These are phyloP conservation scores for Microsporum canis DNA, from an alignment of 2,329 filamentous ascomycete genomes.

Conservation along the genomic window DNA sequence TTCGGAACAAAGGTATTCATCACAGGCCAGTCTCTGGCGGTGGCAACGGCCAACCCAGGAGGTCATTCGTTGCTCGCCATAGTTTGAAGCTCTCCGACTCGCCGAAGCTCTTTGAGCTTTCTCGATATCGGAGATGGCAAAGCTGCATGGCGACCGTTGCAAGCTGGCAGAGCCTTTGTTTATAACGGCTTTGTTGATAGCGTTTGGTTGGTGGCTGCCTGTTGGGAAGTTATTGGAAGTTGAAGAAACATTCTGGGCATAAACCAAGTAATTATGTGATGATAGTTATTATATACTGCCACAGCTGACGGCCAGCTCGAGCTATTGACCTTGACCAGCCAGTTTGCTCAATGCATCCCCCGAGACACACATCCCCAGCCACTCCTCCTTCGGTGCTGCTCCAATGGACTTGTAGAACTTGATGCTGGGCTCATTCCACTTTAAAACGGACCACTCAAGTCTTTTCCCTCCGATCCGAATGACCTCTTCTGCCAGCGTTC, in stretches of 20 bases:
- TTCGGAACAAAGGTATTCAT: background rate
- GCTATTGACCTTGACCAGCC: conserved; percentile 24
- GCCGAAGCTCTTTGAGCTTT: conserved; percentile 47
- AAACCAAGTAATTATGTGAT: too few species aligned
- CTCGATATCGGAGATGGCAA: conserved; percentile 11
- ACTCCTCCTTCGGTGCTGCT: conserved; percentile 37
- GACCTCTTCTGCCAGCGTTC: conserved; percentile 67
- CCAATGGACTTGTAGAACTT: conserved; percentile 58
- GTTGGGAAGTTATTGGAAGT: too few species aligned
- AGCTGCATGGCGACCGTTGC: background rate
- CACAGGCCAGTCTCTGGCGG: background rate
- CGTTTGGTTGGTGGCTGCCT: too few species aligned
- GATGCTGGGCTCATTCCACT: conserved; percentile 86
- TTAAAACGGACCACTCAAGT: conserved; percentile 82
- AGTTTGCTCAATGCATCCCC: conserved; percentile 34
- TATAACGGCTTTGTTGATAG: too few species aligned
- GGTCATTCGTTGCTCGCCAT: conserved; percentile 51
- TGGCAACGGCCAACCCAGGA: conserved; percentile 11
- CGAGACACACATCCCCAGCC: conserved; percentile 41
- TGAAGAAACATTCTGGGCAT: too few species aligned
- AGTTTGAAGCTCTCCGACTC: conserved; percentile 58
- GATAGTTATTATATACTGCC: too few species aligned
- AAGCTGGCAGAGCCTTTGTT: too few species aligned
- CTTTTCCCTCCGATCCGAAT: conserved; percentile 59
- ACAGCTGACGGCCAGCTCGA: background rate